Conservation (phyloP, 331 rosid genomes). For the Saraca asoca region DNA sequence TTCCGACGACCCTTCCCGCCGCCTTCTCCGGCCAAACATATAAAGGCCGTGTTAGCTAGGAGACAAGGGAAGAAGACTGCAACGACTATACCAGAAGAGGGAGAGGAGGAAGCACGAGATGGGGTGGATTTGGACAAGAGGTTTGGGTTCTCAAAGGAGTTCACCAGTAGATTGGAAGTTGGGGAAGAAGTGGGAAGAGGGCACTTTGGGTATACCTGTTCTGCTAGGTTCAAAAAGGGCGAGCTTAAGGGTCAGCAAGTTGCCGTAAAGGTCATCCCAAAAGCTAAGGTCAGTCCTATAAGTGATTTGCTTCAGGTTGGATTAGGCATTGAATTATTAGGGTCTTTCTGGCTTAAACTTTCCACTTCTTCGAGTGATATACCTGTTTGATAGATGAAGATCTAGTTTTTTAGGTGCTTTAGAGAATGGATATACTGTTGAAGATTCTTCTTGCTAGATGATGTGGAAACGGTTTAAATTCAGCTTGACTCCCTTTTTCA, state of each 20-base stretch:
- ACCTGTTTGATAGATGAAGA: slow-evolving; percentile 14
- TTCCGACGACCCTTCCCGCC: slow-evolving; percentile 92
- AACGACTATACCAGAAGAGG: slow-evolving; percentile 74
- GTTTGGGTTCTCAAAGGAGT: slow-evolving; percentile 93
- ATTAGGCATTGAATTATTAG: slow-evolving; percentile 9
- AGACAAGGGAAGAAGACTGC: slow-evolving; percentile 78
- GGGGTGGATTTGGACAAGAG: slow-evolving; percentile 86
- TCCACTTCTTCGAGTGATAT: background rate
- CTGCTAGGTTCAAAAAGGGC: slow-evolving; percentile 93
- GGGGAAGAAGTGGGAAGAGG: slow-evolving; percentile 97
- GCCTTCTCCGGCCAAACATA: slow-evolving; percentile 98
- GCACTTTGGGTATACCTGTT: slow-evolving; percentile 99
- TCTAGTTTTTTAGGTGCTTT: slow-evolving; percentile 30
- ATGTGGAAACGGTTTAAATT: slow-evolving; percentile 17
- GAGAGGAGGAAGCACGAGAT: slow-evolving; percentile 50
- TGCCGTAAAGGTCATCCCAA: slow-evolving; percentile 92
- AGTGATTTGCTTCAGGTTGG: slow-evolving; percentile 5
- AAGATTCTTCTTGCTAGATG: slow-evolving; percentile 29
- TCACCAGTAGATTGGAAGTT: slow-evolving; percentile 71
- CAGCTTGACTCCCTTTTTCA: slow-evolving; percentile 21
- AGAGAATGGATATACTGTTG: slow-evolving; percentile 7
- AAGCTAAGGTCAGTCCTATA: slow-evolving; percentile 73
- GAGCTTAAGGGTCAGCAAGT: slow-evolving; percentile 88
- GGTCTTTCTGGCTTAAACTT: slow-evolving; percentile 8
- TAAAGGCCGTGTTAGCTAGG: slow-evolving; percentile 70